Evolutionary conservation across 1,284 basidiomycete species (phyloP).

Genomic region (Rhodotorula sp.): DNA sequence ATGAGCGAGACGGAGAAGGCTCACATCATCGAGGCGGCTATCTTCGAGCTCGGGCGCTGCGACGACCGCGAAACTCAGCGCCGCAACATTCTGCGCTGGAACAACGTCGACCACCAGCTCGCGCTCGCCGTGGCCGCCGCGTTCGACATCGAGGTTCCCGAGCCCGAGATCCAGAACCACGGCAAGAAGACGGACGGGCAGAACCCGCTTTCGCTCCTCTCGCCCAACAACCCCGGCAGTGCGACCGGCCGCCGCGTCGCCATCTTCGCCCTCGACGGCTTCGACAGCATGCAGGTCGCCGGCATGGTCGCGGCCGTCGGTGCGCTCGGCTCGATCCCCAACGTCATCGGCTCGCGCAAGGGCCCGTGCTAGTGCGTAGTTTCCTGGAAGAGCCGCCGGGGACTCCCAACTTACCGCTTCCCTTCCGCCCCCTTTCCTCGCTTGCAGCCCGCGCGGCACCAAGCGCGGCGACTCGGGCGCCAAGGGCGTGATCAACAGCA

Average conservation of each 20-base stretch:
- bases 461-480: slow-evolving; percentile 46
- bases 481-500: slow-evolving; percentile 55
- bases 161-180: slow-evolving; percentile 59
- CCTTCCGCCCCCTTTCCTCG: slow-evolving; percentile 23
- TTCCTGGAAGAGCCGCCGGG: too few relatives aligned
- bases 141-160: slow-evolving; percentile 63
- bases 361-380: slow-evolving; percentile 59
- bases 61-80: slow-evolving; percentile 70
- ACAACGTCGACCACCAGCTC: slow-evolving; percentile 68
- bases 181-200: slow-evolving; percentile 60
- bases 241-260: slow-evolving; percentile 66
- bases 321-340: slow-evolving; percentile 61
- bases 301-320: slow-evolving; percentile 62
- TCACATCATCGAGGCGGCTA: slow-evolving; percentile 67
- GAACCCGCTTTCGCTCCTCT: slow-evolving; percentile 44
- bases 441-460: slow-evolving; percentile 48
- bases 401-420: slow-evolving; percentile 43
- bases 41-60: slow-evolving; percentile 72
- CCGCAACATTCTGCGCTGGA: slow-evolving; percentile 65
- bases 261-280: slow-evolving; percentile 72
- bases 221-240: slow-evolving; percentile 46
- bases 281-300: slow-evolving; percentile 62
- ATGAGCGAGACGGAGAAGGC: slow-evolving; percentile 65
- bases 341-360: slow-evolving; percentile 68
- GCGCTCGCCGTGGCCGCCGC: slow-evolving; percentile 63